These are phyloP conservation scores for Microbotryomycetes sp. DNA, from an alignment of 1,284 basidiomycete species.

Conservation along the genomic window DNA sequence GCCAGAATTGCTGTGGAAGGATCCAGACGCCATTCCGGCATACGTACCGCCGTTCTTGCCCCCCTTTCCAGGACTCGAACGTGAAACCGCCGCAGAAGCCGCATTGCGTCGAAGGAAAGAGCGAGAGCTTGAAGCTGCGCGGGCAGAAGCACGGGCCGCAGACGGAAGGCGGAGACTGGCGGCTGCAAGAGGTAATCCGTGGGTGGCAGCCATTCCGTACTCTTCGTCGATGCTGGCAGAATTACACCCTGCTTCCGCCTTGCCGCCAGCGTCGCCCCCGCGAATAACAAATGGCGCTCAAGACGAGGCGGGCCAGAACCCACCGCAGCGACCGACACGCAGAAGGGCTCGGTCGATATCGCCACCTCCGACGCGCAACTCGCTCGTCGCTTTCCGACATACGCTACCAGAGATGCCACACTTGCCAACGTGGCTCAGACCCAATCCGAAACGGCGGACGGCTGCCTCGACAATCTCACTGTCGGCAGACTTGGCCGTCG, in stretches of 20 bases:
- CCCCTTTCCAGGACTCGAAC: constrained; percentile 30
- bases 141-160: neutral
- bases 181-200: constrained; percentile 14
- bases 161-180: neutral
- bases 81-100: constrained; percentile 9
- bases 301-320: neutral
- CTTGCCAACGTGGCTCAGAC: constrained; percentile 5
- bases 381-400: neutral
- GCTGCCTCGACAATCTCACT: constrained; percentile 23
- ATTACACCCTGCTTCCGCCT: neutral
- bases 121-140: constrained; percentile 5
- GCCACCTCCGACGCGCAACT: constrained; percentile 14
- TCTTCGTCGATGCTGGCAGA: constrained; percentile 15
- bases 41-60: constrained; percentile 30
- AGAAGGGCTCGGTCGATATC: constrained; percentile 11
- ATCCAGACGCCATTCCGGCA: constrained; percentile 10
- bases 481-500: constrained; percentile 15
- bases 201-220: constrained; percentile 26
- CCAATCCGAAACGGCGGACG: constrained; percentile 13
- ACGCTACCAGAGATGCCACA: constrained; percentile 5
- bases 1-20: constrained; percentile 13
- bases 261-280: constrained; percentile 18
- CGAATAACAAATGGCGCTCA: neutral
- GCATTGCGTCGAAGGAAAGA: neutral
- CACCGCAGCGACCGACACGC: neutral